A percentile compares a stretch with the other conserved stretches of the same genome.
Evolutionary conservation across 2,329 filamentous ascomycete species (phyloP).

Genomic region (Diatrype stigma): DNA sequence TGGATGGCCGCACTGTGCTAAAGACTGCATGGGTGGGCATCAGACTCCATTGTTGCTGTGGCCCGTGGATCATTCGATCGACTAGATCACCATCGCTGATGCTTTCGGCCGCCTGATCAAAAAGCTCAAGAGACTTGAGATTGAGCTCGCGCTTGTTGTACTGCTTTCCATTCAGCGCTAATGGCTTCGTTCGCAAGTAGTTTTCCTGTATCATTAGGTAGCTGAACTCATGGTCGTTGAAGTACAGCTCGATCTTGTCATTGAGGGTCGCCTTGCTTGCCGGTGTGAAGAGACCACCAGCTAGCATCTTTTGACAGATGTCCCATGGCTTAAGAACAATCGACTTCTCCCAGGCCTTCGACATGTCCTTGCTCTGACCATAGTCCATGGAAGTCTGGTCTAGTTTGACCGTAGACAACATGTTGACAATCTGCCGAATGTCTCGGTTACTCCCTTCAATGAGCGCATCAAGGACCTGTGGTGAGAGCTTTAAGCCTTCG

Average conservation of each 20-base stretch:
- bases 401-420: conserved; percentile 91
- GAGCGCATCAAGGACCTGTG: conserved; percentile 80
- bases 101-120: conserved; percentile 84
- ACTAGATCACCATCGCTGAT: conserved; percentile 97
- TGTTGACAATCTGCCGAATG: conserved; percentile 97
- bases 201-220: conserved; percentile 98
- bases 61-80: conserved; percentile 96
- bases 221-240: conserved; percentile 98
- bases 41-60: conserved; percentile 95
- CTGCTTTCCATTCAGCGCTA: conserved; percentile 50
- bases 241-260: conserved; percentile 97
- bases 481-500: conserved; percentile 81
- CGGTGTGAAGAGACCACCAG: conserved; percentile 77
- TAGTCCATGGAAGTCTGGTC: conserved; percentile 77
- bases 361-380: conserved; percentile 87
- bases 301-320: conserved; percentile 89
- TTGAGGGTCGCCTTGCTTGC: conserved; percentile 85
- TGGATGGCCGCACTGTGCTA: conserved; percentile 88
- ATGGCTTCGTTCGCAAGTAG: conserved; percentile 80
- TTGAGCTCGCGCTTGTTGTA: conserved; percentile 65
- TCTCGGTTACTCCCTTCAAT: conserved; percentile 95
- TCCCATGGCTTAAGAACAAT: conserved; percentile 97
- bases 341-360: conserved; percentile 97
- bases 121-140: conserved; percentile 79
- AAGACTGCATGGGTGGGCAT: conserved; percentile 97